Base-by-base conservation (phyloP, 345 rosid species). In the Abelmoschus esculentus region DNA sequence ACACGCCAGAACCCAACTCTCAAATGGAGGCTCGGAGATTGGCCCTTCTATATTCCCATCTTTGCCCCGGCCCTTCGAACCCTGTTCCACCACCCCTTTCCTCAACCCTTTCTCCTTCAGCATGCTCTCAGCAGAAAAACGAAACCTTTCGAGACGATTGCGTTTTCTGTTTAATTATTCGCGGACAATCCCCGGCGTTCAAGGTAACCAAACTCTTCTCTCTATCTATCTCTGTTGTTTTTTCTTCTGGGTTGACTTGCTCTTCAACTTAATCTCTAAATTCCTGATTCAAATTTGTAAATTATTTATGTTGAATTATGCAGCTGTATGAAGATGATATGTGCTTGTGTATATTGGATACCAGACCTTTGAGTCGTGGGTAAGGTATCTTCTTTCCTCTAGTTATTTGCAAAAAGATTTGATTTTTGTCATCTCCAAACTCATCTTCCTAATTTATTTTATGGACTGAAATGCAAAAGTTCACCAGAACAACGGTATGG, bases 241-340 rank as follows among this genome's bases (percentile, higher is more conserved):
- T 18, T 6, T 28, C n/a, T 49, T 28, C 56, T 67, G n/a, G 47
- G 17, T 50, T 53, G 32, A 32, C 17, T 29, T 57, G 2, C 5
- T 22, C 22, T 42, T 42, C 7, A 5, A 13, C 32, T 53, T 18
- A 17, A 5, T 63, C 32, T 42, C 18, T 6, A 42, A 13, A 2
- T 54, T 49, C 32, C 9, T 42, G n/a, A 12, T 40, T 70, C 72
- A 31, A 1, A 0, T 52, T 32, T 7, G 52, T 59, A 57, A 44
- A 10, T 44, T 52, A 52, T 52, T 73, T 19, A 7, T 29, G 69
- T 34, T 58, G 17, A 29, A 19, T 38, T 8, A 5, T 74, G 66
- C 91, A 93, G 98, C 81, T 93, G 50, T 93, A 88, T 59, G 98
- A 93, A 81, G 98, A 93, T 81, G 95, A 93, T 65, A 72, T 61